Evolutionary conservation across 2,329 filamentous ascomycete species (phyloP).

Genomic region (Thyridium curvatum): DNA sequence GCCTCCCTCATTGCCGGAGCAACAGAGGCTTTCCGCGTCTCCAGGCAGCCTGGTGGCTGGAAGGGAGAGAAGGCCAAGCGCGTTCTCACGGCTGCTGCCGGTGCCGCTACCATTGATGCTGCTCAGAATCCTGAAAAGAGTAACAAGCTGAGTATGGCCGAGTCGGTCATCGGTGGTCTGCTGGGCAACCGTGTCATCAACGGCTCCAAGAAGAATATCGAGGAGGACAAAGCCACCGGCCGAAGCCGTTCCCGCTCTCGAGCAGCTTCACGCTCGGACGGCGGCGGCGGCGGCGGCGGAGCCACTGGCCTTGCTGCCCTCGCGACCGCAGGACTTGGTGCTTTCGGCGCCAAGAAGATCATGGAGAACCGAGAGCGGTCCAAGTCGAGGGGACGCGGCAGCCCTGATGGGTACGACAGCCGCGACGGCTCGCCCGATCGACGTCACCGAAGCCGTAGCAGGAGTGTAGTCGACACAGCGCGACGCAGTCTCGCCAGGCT

Average conservation of each 20-base stretch:
- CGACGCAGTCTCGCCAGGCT: constrained; percentile 57
- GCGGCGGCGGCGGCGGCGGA: constrained; percentile 33
- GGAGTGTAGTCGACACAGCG: constrained; percentile 58
- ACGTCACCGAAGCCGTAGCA: constrained; percentile 48
- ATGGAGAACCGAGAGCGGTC: constrained; percentile 35
- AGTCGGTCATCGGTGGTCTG: constrained; percentile 84
- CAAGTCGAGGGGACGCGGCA: constrained; percentile 50
- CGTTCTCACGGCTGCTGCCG: constrained; percentile 77
- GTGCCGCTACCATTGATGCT: constrained; percentile 80
- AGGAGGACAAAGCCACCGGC: constrained; percentile 50
- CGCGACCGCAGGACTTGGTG: constrained; percentile 56
- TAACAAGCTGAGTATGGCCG: constrained; percentile 76
- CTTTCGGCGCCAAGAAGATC: constrained; percentile 56
- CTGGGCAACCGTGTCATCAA: constrained; percentile 82
- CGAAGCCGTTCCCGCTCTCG: constrained; percentile 66
- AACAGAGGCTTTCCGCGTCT: constrained; percentile 83
- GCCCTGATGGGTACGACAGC: constrained; percentile 39
- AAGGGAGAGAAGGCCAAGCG: constrained; percentile 88
- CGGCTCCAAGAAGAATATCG: constrained; percentile 63
- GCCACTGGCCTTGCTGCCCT: constrained; percentile 53
- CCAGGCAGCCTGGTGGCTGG: constrained; percentile 86
- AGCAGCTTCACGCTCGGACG: constrained; percentile 38
- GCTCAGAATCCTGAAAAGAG: constrained; percentile 65
- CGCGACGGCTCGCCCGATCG: constrained; percentile 32
- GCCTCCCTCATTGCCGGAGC: constrained; percentile 86